Percentiles rank a stretch among this genome's conserved stretches.
These are phyloP conservation scores for Coemansia sp. DNA, from an alignment of 192 early-diverging fungal species.

Conservation along the genomic window DNA sequence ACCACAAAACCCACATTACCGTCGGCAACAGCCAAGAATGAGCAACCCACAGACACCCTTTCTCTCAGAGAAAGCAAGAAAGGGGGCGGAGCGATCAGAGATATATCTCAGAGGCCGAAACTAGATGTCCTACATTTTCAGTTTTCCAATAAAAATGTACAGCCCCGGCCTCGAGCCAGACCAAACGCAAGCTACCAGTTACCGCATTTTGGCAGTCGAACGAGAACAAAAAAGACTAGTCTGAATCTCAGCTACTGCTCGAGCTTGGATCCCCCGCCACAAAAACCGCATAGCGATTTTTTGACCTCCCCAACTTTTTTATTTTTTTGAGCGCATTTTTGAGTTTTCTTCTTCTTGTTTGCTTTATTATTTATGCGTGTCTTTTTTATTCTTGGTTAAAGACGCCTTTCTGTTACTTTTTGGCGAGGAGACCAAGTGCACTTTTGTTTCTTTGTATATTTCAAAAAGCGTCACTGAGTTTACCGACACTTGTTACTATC, in stretches of 20 bases:
- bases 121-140: too few species aligned
- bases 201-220: too few species aligned
- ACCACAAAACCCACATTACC: too few species aligned
- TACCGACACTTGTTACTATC: background rate
- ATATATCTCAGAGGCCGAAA: too few species aligned
- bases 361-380: conserved; percentile 1
- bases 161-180: too few species aligned
- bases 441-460: conserved; percentile 4
- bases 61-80: too few species aligned
- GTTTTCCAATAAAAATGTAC: too few species aligned
- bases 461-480: background rate
- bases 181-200: too few species aligned
- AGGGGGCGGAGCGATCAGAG: too few species aligned
- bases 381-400: background rate
- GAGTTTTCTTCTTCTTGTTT: background rate
- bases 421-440: background rate
- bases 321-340: background rate
- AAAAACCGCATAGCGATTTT: background rate
- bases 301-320: conserved; percentile 1
- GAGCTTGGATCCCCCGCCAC: conserved; percentile 1
- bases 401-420: background rate
- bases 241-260: conserved; percentile 5
- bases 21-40: too few species aligned
- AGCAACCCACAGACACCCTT: too few species aligned
- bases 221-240: background rate